Base-by-base conservation (phyloP, 2,329 filamentous ascomycete species). In the Cadophora gregata region DNA sequence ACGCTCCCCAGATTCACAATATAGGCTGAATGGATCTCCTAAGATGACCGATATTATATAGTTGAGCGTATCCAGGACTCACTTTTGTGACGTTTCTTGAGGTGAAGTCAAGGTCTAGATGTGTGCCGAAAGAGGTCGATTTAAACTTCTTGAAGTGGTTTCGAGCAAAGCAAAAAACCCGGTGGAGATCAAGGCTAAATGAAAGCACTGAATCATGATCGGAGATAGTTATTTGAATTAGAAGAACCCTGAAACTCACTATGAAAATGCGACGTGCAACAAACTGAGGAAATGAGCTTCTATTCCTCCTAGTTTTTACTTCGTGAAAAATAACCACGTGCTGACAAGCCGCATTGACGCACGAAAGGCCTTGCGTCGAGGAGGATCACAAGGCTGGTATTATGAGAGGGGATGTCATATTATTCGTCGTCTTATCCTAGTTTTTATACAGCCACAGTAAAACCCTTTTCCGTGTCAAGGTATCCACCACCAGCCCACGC, bases 341-440 rank as follows among this genome's bases (percentile, higher is more conserved):
- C 53, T 58, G 64, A 58, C 45, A 55, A 24, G 31, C 60, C 64
- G 63, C 59, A 72, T 62, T 66, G 62, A 64, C 58, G 42, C 38
- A 59, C 42, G 9, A 27, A 53, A n/a, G 45, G 58, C 48, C 58
- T 33, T 48, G 42, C 45, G 16, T n/a, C 29, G 31, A 62, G 31
- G 33, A 51, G 27, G 12, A 50, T 33, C 42, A 50, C n/a, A 21
- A 56, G 45, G 45, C 48, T 58, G 19, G 0, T 47, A 68, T 74
- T 69, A 76, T 83, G 85, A 86, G 85, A 81, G 84, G 84, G 82
- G 85, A 86, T 82, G 80, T 83, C 79, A 79, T 80, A 85, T 86
- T 86, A 84, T 81, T 77, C 77, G 78, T 79, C 79, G 76, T 78
- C 80, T 78, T 82, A 82, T 77, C 76, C 78, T 79, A 77, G 73